Percentiles rank a stretch among this genome's conserved stretches.
phyloP scores from a whole-genome alignment of 768 basidiomycete species.

The Suillus plorans region DNA sequence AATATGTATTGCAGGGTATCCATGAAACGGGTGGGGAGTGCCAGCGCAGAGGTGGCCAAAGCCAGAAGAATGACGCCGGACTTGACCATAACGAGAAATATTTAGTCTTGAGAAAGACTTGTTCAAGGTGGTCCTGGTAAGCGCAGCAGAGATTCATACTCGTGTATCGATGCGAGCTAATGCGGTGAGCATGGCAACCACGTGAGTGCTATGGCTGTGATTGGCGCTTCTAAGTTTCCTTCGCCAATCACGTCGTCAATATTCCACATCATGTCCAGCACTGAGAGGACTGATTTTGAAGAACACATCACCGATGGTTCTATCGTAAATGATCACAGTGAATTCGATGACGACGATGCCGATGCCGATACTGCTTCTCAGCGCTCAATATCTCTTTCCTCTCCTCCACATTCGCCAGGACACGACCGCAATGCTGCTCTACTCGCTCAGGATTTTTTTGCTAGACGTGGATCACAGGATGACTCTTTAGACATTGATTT shows the following conservation, averaged over 20 bases:
- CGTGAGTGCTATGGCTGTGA: not conserved
- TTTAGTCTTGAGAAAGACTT: not conserved
- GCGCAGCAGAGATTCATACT: not conserved
- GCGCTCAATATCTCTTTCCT: slow-evolving; percentile 73
- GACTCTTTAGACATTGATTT: slow-evolving; percentile 55
- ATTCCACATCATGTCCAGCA: slow-evolving; percentile 3
- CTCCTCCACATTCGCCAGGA: slow-evolving; percentile 56
- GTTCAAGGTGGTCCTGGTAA: not conserved
- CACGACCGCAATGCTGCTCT: slow-evolving; percentile 28
- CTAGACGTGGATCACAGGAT: slow-evolving; percentile 43
- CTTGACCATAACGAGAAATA: not conserved
- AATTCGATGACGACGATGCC: slow-evolving; percentile 33
- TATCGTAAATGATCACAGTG: slow-evolving; percentile 5
- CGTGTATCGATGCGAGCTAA: not conserved
- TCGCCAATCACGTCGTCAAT: slow-evolving; percentile 1
- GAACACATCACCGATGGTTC: slow-evolving; percentile 7
- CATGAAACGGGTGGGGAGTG: not conserved
- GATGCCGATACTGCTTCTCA: slow-evolving; percentile 81
- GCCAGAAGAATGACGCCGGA: not conserved
- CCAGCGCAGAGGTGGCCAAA: not conserved
- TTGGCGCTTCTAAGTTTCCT: not conserved
- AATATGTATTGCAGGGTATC: slow-evolving; percentile 1
- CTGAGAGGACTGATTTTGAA: not conserved
- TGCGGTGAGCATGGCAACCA: not conserved
- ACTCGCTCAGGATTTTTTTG: slow-evolving; percentile 28